Base-by-base conservation (phyloP, 306 rosid genomes). In the Ormosia emarginata region DNA sequence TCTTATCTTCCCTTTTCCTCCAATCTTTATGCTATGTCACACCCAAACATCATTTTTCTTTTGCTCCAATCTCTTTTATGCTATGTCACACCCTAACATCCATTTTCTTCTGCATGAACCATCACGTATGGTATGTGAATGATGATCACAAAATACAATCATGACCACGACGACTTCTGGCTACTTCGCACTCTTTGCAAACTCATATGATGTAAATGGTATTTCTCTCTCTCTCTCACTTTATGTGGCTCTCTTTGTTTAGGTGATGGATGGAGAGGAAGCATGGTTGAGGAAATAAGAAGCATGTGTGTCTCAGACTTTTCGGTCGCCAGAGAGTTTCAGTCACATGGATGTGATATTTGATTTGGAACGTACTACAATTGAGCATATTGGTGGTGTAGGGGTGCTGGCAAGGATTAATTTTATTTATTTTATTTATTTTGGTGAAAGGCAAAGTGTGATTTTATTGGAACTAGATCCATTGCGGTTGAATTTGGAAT, bases 61-160 rank as follows among this genome's bases (percentile, higher is more conserved):
- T 73, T 14, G 37, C 29, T 40, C 47, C 66, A n/a, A 71, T 71
- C 37, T 71, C 37, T 33, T 14, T 30, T 30, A 71, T 67, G 77
- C 85, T n/a, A 67, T 75, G 86, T 77, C 89, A 79, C 73, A 61
- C 81, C 65, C 69, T 62, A 52, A n/a, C 53, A 62, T 53, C 37
- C 70, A 73, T 80, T 74, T 67, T 64, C 62, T 52, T 84, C 83
- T 90, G 92, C 92, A 86, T 88, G 87, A 41, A 86, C 86, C 63
- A 87, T 87, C 87, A 77, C 67, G 39, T 82, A 70, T 77, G 57
- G 57, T 52, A 37, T 15, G 3, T 8, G 33, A n/a, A 13, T 10
- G 4, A 74, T 74, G 79, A 61, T 71, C 67, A 50, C 47, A 67
- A 49, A 6, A 8, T 78, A 37, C 55, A 79, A 75, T 82, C 83